A percentile compares a stretch with the other conserved stretches of the same genome.
phyloP scores from a whole-genome alignment of 495 filamentous ascomycete species.

The Penicillium ochrochloron region DNA sequence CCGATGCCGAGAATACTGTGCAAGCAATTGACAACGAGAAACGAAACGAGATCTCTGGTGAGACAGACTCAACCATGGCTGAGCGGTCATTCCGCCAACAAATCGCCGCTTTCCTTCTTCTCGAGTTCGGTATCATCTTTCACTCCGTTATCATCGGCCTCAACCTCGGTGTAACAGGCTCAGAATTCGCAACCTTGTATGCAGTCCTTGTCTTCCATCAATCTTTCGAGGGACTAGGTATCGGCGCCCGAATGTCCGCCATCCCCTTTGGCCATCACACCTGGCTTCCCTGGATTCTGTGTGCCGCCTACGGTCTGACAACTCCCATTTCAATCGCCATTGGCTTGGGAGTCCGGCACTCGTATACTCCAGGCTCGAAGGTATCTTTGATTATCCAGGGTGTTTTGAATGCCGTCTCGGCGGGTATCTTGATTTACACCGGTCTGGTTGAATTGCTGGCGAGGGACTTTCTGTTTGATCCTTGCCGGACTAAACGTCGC shows the following conservation, averaged over 20 bases:
- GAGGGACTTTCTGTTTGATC: constrained; percentile 47
- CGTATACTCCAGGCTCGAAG: constrained; percentile 42
- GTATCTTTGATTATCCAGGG: constrained; percentile 35
- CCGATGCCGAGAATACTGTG: not conserved
- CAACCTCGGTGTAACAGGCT: constrained; percentile 65
- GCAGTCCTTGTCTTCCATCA: constrained; percentile 62
- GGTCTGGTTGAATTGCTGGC: constrained; percentile 48
- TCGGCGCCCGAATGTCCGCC: constrained; percentile 43
- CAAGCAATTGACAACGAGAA: not conserved
- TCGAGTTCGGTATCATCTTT: constrained; percentile 76
- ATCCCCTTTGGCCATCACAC: constrained; percentile 53
- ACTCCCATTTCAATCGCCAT: constrained; percentile 48
- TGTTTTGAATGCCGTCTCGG: constrained; percentile 42
- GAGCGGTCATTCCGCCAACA: constrained; percentile 37
- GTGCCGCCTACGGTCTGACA: constrained; percentile 42
- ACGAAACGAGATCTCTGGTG: not conserved
- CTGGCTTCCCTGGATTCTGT: constrained; percentile 43
- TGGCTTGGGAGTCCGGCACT: constrained; percentile 42
- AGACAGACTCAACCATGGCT: not conserved
- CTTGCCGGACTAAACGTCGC: constrained; percentile 36
- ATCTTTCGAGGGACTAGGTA: constrained; percentile 33
- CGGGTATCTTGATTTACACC: constrained; percentile 48
- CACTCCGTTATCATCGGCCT: constrained; percentile 76
- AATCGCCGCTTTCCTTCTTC: constrained; percentile 49
- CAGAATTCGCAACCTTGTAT: constrained; percentile 67